Percentiles rank a stretch among this genome's conserved stretches.
Conservation (phyloP, 2,329 filamentous ascomycete genomes). For the Metarhizium rileyi region DNA sequence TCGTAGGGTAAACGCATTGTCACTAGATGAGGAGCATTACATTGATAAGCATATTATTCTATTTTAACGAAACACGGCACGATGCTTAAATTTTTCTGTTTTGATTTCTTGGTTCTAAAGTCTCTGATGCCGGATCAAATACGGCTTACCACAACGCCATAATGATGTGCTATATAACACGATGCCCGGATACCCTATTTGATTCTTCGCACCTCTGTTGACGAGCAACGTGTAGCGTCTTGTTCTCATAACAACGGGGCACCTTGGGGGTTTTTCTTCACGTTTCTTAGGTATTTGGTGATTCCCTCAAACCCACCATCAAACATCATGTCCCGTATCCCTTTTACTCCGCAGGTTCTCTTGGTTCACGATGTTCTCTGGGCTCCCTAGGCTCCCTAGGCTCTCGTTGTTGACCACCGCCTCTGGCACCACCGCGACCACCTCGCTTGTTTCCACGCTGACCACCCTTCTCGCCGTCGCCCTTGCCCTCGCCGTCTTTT, state of each 20-base stretch:
- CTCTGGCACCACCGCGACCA: slow-evolving; percentile 40
- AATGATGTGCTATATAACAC: slow-evolving; percentile 23
- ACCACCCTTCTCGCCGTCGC: slow-evolving; percentile 31
- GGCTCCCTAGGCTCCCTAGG: slow-evolving; percentile 35
- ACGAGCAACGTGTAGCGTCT: neutral
- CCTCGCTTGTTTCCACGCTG: slow-evolving; percentile 43
- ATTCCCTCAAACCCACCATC: neutral
- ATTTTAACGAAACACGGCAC: slow-evolving; percentile 6
- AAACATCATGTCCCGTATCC: neutral
- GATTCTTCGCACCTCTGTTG: neutral
- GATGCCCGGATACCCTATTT: slow-evolving; percentile 20
- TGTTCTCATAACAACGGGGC: slow-evolving; percentile 5
- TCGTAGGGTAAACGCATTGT: slow-evolving; percentile 1
- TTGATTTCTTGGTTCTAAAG: slow-evolving; percentile 21
- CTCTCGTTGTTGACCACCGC: slow-evolving; percentile 42
- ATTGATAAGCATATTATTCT: slow-evolving; percentile 15
- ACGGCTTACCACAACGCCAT: slow-evolving; percentile 28
- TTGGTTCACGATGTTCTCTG: slow-evolving; percentile 27
- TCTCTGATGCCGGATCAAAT: slow-evolving; percentile 19
- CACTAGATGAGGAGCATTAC: slow-evolving; percentile 1
- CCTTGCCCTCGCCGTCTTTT: slow-evolving; percentile 39
- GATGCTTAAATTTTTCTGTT: slow-evolving; percentile 15
- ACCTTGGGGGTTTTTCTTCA: neutral
- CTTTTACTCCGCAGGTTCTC: slow-evolving; percentile 23
- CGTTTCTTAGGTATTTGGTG: slow-evolving; percentile 2